A percentile compares a stretch with the other conserved stretches of the same genome.
phyloP scores from a whole-genome alignment of 2,329 filamentous ascomycete genomes.

The Alternaria gaisen region DNA sequence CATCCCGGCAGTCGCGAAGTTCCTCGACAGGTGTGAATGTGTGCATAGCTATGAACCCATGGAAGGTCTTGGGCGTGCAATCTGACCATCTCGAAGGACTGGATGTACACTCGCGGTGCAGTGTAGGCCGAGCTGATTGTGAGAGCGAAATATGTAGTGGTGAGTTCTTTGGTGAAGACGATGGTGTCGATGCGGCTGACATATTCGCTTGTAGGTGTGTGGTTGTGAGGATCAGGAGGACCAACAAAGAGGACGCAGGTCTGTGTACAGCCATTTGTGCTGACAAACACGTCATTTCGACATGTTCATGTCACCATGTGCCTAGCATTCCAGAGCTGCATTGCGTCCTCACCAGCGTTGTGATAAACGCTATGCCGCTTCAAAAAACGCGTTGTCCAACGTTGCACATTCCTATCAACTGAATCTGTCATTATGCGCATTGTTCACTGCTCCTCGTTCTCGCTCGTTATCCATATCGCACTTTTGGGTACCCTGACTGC shows the following conservation, averaged over 20 bases:
- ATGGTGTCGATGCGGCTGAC: not conserved
- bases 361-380: not conserved
- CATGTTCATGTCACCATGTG: not conserved
- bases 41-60: not conserved
- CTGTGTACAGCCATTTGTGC: too few species aligned
- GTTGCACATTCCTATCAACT: too few species aligned
- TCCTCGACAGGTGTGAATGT: not conserved
- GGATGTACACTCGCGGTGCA: not conserved
- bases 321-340: not conserved
- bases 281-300: not conserved
- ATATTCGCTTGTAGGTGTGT: fast-evolving
- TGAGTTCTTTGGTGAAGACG: not conserved
- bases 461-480: fast-evolving
- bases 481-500: not conserved
- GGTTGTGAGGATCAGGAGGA: fast-evolving
- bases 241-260: fast-evolving
- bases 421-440: too few species aligned
- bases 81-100: not conserved
- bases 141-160: not conserved
- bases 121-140: fast-evolving
- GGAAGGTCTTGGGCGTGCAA: not conserved
- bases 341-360: not conserved
- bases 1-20: fast-evolving
- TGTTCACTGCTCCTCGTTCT: not conserved
- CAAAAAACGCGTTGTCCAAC: not conserved